These are phyloP conservation scores for Clavariopsis aquatica DNA, from an alignment of 495 filamentous ascomycete species.

Conservation along the genomic window DNA sequence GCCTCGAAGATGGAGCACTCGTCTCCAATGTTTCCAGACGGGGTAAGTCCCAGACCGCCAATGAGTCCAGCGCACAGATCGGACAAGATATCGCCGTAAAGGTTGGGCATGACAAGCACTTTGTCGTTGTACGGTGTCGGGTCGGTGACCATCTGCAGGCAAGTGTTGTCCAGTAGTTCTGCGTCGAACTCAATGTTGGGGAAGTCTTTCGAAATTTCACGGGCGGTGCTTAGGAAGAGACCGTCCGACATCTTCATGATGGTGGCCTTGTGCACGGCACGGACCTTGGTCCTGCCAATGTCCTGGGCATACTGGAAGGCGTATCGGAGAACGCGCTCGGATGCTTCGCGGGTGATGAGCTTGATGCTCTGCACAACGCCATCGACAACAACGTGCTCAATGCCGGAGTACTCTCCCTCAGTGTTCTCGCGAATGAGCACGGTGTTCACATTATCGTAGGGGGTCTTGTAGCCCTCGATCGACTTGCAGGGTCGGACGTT, in stretches of 20 bases:
- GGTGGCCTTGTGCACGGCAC: slow-evolving; percentile 56
- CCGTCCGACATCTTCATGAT: slow-evolving; percentile 99
- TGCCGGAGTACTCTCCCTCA: slow-evolving; percentile 98
- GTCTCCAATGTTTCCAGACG: slow-evolving; percentile 91
- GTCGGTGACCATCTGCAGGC: slow-evolving; percentile 96
- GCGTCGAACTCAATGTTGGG: slow-evolving; percentile 91
- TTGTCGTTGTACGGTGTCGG: slow-evolving; percentile 96
- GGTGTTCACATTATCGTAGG: slow-evolving; percentile 96
- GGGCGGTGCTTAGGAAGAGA: slow-evolving; percentile 86
- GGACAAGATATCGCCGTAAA: slow-evolving; percentile 98
- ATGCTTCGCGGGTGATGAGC: slow-evolving; percentile 91
- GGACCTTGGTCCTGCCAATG: slow-evolving; percentile 90
- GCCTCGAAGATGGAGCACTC: slow-evolving; percentile 94
- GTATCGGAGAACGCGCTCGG: slow-evolving; percentile 90
- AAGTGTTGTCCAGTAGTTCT: slow-evolving; percentile 97
- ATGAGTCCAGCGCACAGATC: slow-evolving; percentile 99
- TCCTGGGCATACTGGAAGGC: slow-evolving; percentile 96
- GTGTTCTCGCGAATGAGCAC: slow-evolving; percentile 99
- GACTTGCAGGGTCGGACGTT: slow-evolving; percentile 97
- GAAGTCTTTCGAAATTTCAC: slow-evolving; percentile 87
- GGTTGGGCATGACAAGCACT: slow-evolving; percentile 98
- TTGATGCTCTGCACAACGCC: slow-evolving; percentile 99
- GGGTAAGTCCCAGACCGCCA: slow-evolving; percentile 93
- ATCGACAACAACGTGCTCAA: slow-evolving; percentile 97
- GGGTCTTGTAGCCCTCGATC: slow-evolving; percentile 95